phyloP scores from a whole-genome alignment of 495 filamentous ascomycete species.

The Penicillium daleae region DNA sequence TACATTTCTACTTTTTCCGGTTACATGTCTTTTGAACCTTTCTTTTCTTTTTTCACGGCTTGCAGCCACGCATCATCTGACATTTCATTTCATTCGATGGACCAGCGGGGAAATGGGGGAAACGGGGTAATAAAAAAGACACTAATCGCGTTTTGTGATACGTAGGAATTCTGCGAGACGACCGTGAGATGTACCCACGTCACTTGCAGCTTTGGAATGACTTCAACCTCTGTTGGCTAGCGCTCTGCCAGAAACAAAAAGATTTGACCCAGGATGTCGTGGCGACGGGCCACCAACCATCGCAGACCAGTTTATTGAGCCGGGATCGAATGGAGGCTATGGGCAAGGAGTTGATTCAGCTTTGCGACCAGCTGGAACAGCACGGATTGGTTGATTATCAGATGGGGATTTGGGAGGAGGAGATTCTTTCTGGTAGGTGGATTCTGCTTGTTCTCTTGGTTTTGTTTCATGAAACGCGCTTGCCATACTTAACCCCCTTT shows the following conservation, averaged over 20 bases:
- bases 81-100: neutral
- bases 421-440: constrained; percentile 78
- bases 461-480: neutral
- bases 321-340: constrained; percentile 74
- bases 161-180: constrained; percentile 73
- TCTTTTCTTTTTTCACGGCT: neutral
- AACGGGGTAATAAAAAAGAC: too few relatives aligned
- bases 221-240: constrained; percentile 94
- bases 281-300: constrained; percentile 59
- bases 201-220: constrained; percentile 87
- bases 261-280: constrained; percentile 67
- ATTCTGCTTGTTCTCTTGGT: neutral
- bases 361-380: constrained; percentile 85
- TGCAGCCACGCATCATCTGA: constrained; percentile 25
- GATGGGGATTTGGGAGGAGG: constrained; percentile 95
- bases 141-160: constrained; percentile 38
- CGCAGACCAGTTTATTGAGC: constrained; percentile 66
- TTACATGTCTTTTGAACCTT: neutral
- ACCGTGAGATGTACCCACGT: constrained; percentile 68
- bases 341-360: constrained; percentile 76
- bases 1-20: neutral
- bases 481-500: neutral
- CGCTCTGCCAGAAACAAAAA: constrained; percentile 83
- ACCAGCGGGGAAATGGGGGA: neutral
- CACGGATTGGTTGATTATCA: constrained; percentile 96